phyloP scores from a whole-genome alignment of 768 basidiomycete species.

The Suillus fuscotomentosus region DNA sequence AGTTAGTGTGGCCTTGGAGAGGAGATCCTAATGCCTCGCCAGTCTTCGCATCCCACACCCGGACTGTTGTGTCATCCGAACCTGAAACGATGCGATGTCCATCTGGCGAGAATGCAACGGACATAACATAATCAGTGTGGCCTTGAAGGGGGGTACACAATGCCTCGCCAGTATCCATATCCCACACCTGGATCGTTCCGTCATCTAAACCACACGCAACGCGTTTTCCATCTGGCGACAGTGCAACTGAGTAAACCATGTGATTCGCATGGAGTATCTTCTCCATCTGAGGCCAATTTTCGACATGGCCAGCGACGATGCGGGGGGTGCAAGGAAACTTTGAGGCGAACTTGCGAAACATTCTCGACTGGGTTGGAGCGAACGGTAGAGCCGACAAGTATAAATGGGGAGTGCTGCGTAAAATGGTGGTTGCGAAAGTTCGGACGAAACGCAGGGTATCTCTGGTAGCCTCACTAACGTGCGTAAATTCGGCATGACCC shows the following conservation, averaged over 20 bases:
- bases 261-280: not conserved
- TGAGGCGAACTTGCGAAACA: slow-evolving; percentile 14
- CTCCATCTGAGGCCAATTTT: slow-evolving; percentile 2
- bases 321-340: not conserved
- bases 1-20: slow-evolving; percentile 1
- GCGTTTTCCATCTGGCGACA: not conserved
- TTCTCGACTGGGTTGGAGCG: slow-evolving; percentile 19
- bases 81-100: slow-evolving; percentile 5
- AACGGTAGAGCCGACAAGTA: slow-evolving; percentile 26
- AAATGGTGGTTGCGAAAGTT: slow-evolving; percentile 11
- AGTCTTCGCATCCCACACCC: slow-evolving; percentile 16
- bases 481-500: not conserved
- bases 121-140: too few species aligned
- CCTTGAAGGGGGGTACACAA: too few species aligned
- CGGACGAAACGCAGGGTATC: slow-evolving; percentile 14
- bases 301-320: not conserved
- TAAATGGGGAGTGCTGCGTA: slow-evolving; percentile 21
- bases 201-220: slow-evolving; percentile 10
- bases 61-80: slow-evolving; percentile 1
- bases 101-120: not conserved
- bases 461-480: not conserved
- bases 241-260: fast-evolving
- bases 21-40: slow-evolving; percentile 14
- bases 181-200: slow-evolving; percentile 13
- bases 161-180: not conserved